Conservation (phyloP, 2,329 filamentous ascomycete genomes). For the Sporothrix globosa region DNA sequence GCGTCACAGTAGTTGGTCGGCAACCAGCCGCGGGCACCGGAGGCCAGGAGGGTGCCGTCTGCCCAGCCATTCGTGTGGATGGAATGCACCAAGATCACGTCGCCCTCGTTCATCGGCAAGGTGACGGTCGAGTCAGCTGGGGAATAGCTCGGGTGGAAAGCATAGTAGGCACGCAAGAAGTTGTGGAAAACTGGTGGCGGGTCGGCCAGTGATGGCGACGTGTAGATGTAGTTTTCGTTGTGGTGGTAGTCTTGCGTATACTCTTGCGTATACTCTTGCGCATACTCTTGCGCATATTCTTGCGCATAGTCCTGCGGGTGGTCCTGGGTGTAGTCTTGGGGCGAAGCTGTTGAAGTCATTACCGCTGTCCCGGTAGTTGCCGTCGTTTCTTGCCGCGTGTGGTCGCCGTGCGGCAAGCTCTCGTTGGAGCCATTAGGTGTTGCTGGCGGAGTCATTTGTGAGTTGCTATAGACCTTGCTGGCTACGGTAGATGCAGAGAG, state of each 20-base stretch:
- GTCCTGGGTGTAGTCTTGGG: constrained; percentile 22
- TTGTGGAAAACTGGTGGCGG: constrained; percentile 79
- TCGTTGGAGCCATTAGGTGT: constrained; percentile 73
- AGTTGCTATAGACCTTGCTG: constrained; percentile 51
- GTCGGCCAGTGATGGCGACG: constrained; percentile 49
- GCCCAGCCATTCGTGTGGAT: constrained; percentile 99
- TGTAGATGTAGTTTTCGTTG: constrained; percentile 28
- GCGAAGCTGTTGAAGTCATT: background rate
- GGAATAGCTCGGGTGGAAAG: constrained; percentile 79
- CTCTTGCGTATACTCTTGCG: constrained; percentile 22
- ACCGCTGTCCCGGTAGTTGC: constrained; percentile 2
- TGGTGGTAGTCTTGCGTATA: constrained; percentile 26
- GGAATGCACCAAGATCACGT: constrained; percentile 91
- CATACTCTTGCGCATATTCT: constrained; percentile 24
- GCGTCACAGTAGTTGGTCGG: constrained; percentile 98
- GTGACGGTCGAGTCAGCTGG: constrained; percentile 86
- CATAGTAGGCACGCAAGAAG: constrained; percentile 91
- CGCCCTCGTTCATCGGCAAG: constrained; percentile 83
- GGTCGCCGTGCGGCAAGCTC: constrained; percentile 51
- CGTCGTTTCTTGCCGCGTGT: constrained; percentile 36
- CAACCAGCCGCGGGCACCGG: constrained; percentile 89
- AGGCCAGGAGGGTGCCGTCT: constrained; percentile 85
- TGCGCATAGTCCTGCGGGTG: constrained; percentile 24
- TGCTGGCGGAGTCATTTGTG: constrained; percentile 75
- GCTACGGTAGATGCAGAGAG: constrained; percentile 34